phyloP scores from a whole-genome alignment of 2,329 filamentous ascomycete species.

The Microdochium nivale region DNA sequence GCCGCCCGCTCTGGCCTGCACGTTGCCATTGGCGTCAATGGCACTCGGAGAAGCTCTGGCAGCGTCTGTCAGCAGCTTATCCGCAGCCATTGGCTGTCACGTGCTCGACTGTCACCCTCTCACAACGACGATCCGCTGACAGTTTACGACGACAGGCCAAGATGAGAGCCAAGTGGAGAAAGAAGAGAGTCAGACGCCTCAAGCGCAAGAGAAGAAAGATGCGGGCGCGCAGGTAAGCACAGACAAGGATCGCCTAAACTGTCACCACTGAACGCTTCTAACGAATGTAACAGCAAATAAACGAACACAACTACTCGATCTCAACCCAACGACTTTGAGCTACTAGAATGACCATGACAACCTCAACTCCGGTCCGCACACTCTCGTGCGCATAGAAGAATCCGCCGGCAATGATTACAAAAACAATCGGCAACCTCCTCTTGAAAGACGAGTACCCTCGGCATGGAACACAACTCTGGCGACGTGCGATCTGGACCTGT shows the following conservation, averaged over 20 bases:
- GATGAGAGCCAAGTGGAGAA: conserved; percentile 98
- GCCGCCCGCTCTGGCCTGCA: neutral
- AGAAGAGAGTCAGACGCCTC: conserved; percentile 98
- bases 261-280: neutral
- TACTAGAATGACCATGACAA: conserved; percentile 21
- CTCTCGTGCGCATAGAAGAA: conserved; percentile 4
- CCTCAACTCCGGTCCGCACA: conserved; percentile 15
- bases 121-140: conserved; percentile 7
- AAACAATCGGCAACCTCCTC: neutral
- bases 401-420: neutral
- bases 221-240: conserved; percentile 86
- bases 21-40: neutral
- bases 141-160: conserved; percentile 26
- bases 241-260: neutral
- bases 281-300: conserved; percentile 28
- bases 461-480: neutral
- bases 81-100: neutral
- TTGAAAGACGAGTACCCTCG: neutral
- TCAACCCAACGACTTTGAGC: conserved; percentile 18
- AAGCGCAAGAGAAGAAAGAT: conserved; percentile 99
- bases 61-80: neutral
- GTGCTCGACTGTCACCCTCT: neutral
- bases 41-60: neutral
- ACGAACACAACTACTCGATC: conserved; percentile 31
- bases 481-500: neutral